Evolutionary conservation across 2,329 filamentous ascomycete species (phyloP).

Genomic region (Arthrobotrys conoides): DNA sequence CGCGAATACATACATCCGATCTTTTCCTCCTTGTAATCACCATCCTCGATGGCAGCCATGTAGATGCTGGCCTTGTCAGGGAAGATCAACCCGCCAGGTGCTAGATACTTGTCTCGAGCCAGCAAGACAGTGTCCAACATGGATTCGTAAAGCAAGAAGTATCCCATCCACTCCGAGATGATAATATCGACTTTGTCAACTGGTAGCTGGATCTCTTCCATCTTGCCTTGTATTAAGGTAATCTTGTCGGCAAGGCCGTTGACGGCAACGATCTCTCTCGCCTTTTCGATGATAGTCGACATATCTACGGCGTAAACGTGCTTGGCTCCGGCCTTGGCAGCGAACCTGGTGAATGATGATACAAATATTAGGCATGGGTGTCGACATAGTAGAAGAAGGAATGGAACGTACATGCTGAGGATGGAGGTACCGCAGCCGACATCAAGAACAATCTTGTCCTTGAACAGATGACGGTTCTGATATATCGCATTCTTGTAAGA

Average conservation of each 20-base stretch:
- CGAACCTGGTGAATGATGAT: constrained; percentile 78
- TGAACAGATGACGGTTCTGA: constrained; percentile 94
- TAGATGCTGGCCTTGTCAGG: constrained; percentile 99
- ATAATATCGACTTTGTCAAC: constrained; percentile 99
- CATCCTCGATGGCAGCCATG: constrained; percentile 96
- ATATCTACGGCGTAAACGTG: constrained; percentile 99
- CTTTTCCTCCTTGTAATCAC: constrained; percentile 99
- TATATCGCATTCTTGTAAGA: constrained; percentile 98
- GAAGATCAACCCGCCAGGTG: constrained; percentile 91
- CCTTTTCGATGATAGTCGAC: constrained; percentile 99
- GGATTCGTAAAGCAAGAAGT: constrained; percentile 98
- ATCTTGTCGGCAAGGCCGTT: constrained; percentile 97
- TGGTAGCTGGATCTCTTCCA: constrained; percentile 96
- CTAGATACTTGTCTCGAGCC: constrained; percentile 91
- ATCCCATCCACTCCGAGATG: constrained; percentile 99
- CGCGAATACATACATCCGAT: constrained; percentile 85
- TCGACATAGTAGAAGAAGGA: constrained; percentile 60
- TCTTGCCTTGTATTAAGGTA: constrained; percentile 97
- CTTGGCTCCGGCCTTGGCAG: constrained; percentile 93
- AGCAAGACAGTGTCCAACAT: constrained; percentile 99
- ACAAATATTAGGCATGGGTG: constrained; percentile 42
- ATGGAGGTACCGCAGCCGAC: constrained; percentile 98
- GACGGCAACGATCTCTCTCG: constrained; percentile 89
- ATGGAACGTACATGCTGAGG: constrained; percentile 89
- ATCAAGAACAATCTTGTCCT: constrained; percentile 93